These are phyloP conservation scores for Globisporangium sylvaticum DNA, from an alignment of 352 stramenopile genomes.

Conservation along the genomic window DNA sequence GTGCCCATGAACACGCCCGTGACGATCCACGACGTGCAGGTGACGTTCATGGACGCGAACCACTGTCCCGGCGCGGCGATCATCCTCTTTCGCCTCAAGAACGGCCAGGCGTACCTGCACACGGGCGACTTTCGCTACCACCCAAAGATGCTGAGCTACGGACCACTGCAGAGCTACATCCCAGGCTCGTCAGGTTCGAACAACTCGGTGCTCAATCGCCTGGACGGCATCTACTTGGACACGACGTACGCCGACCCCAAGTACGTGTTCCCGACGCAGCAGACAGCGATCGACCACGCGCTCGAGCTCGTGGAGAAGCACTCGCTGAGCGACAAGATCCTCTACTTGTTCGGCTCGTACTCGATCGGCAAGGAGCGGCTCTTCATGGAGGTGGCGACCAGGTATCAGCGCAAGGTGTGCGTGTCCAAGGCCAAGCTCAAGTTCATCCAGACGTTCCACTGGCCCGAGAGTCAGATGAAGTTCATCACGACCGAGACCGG, in stretches of 20 bases:
- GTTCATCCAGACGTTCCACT: constrained; percentile 88
- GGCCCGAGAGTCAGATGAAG: constrained; percentile 70
- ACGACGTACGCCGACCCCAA: constrained; percentile 96
- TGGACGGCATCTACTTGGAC: constrained; percentile 92
- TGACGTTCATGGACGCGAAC: constrained; percentile 96
- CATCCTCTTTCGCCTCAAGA: constrained; percentile 90
- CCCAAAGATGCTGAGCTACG: constrained; percentile 64
- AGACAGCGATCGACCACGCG: constrained; percentile 55
- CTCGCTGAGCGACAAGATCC: constrained; percentile 52
- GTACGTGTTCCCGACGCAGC: constrained; percentile 92
- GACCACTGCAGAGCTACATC: constrained; percentile 45
- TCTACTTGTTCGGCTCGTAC: constrained; percentile 96
- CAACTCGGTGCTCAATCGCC: constrained; percentile 17
- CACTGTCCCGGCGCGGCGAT: constrained; percentile 95
- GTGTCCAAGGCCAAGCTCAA: constrained; percentile 74
- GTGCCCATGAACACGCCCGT: constrained; percentile 88
- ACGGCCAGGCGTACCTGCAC: constrained; percentile 88
- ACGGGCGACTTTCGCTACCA: constrained; percentile 88
- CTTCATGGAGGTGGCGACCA: constrained; percentile 92
- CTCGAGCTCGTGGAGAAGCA: constrained; percentile 62
- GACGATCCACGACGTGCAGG: constrained; percentile 81
- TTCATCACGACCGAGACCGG: constrained; percentile 84
- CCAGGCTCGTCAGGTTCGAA: neutral
- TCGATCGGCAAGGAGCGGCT: constrained; percentile 96
- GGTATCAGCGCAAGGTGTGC: constrained; percentile 67